phyloP scores from a whole-genome alignment of 78 protist species.

The Tieghemostelium lacteum region DNA sequence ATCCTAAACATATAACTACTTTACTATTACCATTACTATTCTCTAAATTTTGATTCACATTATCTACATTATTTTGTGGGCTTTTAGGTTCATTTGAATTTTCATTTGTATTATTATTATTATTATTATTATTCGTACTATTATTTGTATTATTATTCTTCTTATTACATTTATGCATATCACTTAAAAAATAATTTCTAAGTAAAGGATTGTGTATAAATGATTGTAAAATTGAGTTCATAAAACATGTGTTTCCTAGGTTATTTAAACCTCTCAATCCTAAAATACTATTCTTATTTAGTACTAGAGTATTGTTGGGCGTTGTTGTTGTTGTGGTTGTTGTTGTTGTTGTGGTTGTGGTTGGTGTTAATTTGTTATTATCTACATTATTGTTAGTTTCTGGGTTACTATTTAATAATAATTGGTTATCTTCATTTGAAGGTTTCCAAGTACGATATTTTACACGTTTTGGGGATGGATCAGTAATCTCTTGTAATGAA shows the following conservation, averaged over 20 bases:
- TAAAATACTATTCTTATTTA: neutral
- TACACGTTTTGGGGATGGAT: constrained; percentile 37
- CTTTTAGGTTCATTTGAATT: neutral
- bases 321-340: neutral
- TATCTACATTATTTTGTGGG: neutral
- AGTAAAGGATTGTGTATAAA: constrained; percentile 79
- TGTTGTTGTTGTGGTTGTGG: neutral
- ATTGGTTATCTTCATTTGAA: constrained; percentile 25
- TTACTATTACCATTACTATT: constrained; percentile 1
- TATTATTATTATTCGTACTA: constrained; percentile 1
- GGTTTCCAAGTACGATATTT: constrained; percentile 64
- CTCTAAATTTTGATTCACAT: neutral
- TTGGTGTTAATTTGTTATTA: too few relatives aligned
- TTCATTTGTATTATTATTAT: constrained; percentile 3
- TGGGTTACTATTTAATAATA: neutral
- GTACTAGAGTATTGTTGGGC: too few relatives aligned
- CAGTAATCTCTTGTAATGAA: constrained; percentile 8
- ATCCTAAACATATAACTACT: constrained; percentile 76
- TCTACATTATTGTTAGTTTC: neutral
- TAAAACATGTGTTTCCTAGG: constrained; percentile 91
- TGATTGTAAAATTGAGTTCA: constrained; percentile 85
- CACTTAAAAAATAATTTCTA: constrained; percentile 73
- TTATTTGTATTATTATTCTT: neutral
- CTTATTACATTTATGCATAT: constrained; percentile 79
- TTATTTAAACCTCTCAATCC: constrained; percentile 89